phyloP scores from a whole-genome alignment of 805 yeast genomes.

The Lipomyces chichibuensis region DNA sequence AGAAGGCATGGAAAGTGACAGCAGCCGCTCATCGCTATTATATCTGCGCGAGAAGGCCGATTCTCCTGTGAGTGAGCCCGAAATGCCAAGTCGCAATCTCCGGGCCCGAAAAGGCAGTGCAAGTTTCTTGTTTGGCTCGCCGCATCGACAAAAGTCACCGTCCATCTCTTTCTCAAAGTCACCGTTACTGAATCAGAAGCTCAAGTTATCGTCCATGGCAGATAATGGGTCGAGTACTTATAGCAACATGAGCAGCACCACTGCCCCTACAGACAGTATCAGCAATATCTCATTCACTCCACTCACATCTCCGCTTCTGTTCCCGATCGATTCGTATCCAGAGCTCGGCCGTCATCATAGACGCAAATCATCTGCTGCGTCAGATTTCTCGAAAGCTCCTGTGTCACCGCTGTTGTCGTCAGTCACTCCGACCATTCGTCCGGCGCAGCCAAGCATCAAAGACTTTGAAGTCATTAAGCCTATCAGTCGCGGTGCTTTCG shows the following conservation, averaged over 20 bases:
- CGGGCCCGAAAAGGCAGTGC: constrained; percentile 26
- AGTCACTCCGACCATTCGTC: constrained; percentile 56
- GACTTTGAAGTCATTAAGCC: constrained; percentile 93
- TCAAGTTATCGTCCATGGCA: constrained; percentile 4
- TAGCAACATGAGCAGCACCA: not conserved
- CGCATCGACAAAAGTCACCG: constrained; percentile 34
- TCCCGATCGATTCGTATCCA: constrained; percentile 50
- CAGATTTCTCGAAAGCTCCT: constrained; percentile 57
- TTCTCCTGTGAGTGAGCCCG: constrained; percentile 34
- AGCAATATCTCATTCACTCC: constrained; percentile 48
- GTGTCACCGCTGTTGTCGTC: constrained; percentile 79
- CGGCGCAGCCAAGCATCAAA: constrained; percentile 68
- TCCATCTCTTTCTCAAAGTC: constrained; percentile 28
- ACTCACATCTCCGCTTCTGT: constrained; percentile 59
- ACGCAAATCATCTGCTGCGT: constrained; percentile 41
- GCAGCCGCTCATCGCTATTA: constrained; percentile 32
- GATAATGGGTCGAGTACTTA: not conserved
- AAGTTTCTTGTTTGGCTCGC: constrained; percentile 30
- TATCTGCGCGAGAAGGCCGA: constrained; percentile 33
- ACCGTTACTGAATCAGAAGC: constrained; percentile 21
- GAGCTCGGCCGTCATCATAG: constrained; percentile 35
- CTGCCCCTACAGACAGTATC: not conserved
- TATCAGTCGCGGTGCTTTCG: constrained; percentile 96
- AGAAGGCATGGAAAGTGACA: constrained; percentile 34
- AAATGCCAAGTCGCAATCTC: constrained; percentile 6